phyloP scores from a whole-genome alignment of 306 rosid genomes.

The Aeschynomene evenia region DNA sequence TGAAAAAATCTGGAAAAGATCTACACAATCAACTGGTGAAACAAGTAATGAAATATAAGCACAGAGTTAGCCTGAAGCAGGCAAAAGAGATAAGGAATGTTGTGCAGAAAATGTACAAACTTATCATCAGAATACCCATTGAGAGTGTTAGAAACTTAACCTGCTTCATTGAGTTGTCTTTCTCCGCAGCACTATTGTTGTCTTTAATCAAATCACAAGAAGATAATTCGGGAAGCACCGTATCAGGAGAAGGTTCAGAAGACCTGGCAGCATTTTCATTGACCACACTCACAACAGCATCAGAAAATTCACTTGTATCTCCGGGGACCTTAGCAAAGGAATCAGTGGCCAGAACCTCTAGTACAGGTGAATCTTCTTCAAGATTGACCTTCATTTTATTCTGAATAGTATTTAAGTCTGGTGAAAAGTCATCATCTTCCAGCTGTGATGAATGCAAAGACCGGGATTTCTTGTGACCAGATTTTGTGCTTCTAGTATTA shows the following conservation, averaged over 20 bases:
- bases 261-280: slow-evolving; percentile 26
- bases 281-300: slow-evolving; percentile 32
- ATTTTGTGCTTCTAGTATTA: slow-evolving; percentile 45
- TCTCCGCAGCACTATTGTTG: slow-evolving; percentile 26
- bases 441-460: slow-evolving; percentile 45
- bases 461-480: slow-evolving; percentile 54
- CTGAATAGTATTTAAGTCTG: slow-evolving; percentile 40
- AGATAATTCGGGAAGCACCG: slow-evolving; percentile 42
- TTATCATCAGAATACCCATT: not conserved
- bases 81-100: not conserved
- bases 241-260: slow-evolving; percentile 41
- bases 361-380: slow-evolving; percentile 40
- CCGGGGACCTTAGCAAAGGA: slow-evolving; percentile 28
- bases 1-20: not conserved
- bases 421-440: slow-evolving; percentile 45
- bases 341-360: slow-evolving; percentile 34
- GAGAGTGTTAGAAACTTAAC: slow-evolving; percentile 42
- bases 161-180: slow-evolving; percentile 47
- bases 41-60: not conserved
- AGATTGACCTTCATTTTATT: slow-evolving; percentile 36
- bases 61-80: slow-evolving; percentile 13
- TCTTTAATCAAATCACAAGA: slow-evolving; percentile 31
- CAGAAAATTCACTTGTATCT: slow-evolving; percentile 36
- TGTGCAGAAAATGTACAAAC: not conserved
- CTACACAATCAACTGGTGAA: not conserved